These are phyloP conservation scores for Spathaspora gorwiae DNA, from an alignment of 805 yeast genomes.

Conservation along the genomic window DNA sequence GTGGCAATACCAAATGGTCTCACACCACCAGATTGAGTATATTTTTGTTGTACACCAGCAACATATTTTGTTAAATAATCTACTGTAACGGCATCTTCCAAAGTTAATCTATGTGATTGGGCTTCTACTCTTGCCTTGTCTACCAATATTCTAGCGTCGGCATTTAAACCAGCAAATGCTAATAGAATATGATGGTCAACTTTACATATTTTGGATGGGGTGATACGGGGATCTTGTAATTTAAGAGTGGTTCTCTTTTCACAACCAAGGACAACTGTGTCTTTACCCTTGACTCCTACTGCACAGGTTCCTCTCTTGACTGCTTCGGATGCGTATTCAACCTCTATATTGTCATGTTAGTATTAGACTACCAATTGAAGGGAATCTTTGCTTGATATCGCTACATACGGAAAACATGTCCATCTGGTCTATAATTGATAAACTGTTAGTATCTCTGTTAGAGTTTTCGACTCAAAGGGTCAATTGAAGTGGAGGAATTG, in stretches of 20 bases:
- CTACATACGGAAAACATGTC: slow-evolving; percentile 86
- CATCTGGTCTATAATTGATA: slow-evolving; percentile 72
- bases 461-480: neutral
- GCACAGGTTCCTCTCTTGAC: slow-evolving; percentile 98
- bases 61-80: slow-evolving; percentile 91
- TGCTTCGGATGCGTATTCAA: slow-evolving; percentile 95
- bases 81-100: slow-evolving; percentile 88
- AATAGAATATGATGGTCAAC: slow-evolving; percentile 86
- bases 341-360: slow-evolving; percentile 51
- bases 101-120: slow-evolving; percentile 87
- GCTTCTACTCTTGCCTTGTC: slow-evolving; percentile 97
- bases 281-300: slow-evolving; percentile 90
- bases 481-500: neutral
- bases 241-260: slow-evolving; percentile 94
- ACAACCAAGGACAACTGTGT: slow-evolving; percentile 89
- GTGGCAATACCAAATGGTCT: slow-evolving; percentile 97
- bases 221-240: slow-evolving; percentile 92
- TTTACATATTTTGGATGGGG: slow-evolving; percentile 90
- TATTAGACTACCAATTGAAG: slow-evolving; percentile 9
- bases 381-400: neutral
- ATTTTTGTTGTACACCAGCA: slow-evolving; percentile 97
- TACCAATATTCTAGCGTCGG: slow-evolving; percentile 93
- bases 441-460: slow-evolving; percentile 23
- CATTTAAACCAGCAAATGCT: slow-evolving; percentile 96
- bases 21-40: slow-evolving; percentile 97